Percentiles rank a stretch among this genome's conserved stretches.
Conservation (phyloP, 1,139 yeast genomes). For the Hanseniaspora gamundiae region DNA sequence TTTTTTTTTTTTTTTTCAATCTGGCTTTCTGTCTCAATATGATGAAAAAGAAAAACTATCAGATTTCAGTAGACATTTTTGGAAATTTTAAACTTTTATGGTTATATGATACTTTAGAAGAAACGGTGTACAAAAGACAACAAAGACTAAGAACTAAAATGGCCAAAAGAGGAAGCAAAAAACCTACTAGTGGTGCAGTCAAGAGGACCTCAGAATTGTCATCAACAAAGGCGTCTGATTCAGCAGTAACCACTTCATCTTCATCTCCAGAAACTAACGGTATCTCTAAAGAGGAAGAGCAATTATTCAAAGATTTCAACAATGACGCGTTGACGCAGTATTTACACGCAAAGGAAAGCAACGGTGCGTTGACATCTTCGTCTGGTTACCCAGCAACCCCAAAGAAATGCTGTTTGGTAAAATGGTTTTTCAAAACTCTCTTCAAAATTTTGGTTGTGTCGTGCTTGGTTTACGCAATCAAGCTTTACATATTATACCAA, state of each 20-base stretch:
- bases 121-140: too few species aligned
- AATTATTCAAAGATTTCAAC: conserved; percentile 5
- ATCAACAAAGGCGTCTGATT: neutral
- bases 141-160: too few species aligned
- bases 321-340: conserved; percentile 5
- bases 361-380: neutral
- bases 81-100: too few species aligned
- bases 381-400: neutral
- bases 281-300: neutral
- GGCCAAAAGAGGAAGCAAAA: too few species aligned
- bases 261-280: neutral
- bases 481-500: conserved; percentile 8
- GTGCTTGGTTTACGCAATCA: conserved; percentile 5
- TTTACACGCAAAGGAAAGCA: conserved; percentile 2
- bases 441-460: conserved; percentile 3
- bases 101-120: too few species aligned
- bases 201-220: too few species aligned
- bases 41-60: too few species aligned
- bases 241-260: neutral
- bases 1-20: too few species aligned
- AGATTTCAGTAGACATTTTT: too few species aligned
- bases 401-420: neutral
- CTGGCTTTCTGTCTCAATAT: too few species aligned
- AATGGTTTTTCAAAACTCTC: conserved; percentile 1
- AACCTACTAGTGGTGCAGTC: too few species aligned